A percentile compares a stretch with the other conserved stretches of the same genome.
phyloP scores from a whole-genome alignment of 352 stramenopile genomes.

The Phytophthora hibernalis region DNA sequence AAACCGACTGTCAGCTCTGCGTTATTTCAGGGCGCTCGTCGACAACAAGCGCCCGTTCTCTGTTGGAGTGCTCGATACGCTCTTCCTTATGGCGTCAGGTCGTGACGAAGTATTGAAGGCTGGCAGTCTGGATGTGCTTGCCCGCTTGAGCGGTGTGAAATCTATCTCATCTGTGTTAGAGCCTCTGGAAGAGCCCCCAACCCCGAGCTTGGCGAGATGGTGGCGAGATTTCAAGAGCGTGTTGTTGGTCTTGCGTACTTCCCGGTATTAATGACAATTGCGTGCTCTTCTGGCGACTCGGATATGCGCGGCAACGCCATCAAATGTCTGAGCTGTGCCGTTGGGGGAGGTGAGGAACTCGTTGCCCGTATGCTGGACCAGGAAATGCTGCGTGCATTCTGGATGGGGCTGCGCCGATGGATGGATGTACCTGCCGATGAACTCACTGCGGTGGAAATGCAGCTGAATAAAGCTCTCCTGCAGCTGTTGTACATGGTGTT shows the following conservation, averaged over 20 bases:
- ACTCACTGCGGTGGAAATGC: conserved; percentile 38
- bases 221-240: conserved; percentile 67
- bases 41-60: conserved; percentile 64
- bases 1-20: conserved; percentile 72
- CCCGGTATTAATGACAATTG: conserved; percentile 65
- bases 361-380: conserved; percentile 74
- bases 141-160: conserved; percentile 57
- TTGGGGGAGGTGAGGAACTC: conserved; percentile 63
- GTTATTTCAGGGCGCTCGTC: conserved; percentile 72
- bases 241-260: conserved; percentile 72
- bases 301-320: conserved; percentile 66
- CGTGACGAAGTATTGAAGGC: conserved; percentile 56
- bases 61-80: conserved; percentile 67
- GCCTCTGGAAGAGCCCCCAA: conserved; percentile 47
- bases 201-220: conserved; percentile 53
- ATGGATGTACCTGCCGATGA: conserved; percentile 54
- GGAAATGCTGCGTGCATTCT: conserved; percentile 75
- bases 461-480: conserved; percentile 58
- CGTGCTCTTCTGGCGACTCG: conserved; percentile 52
- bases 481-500: conserved; percentile 76
- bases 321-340: conserved; percentile 72
- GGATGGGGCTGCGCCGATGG: conserved; percentile 64
- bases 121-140: conserved; percentile 65
- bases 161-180: conserved; percentile 57
- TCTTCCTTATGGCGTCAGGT: conserved; percentile 75